Evolutionary conservation across 345 rosid species (phyloP), one percentile per base, ranked within the genome.

Genomic region (Eucalyptus regnans): DNA sequence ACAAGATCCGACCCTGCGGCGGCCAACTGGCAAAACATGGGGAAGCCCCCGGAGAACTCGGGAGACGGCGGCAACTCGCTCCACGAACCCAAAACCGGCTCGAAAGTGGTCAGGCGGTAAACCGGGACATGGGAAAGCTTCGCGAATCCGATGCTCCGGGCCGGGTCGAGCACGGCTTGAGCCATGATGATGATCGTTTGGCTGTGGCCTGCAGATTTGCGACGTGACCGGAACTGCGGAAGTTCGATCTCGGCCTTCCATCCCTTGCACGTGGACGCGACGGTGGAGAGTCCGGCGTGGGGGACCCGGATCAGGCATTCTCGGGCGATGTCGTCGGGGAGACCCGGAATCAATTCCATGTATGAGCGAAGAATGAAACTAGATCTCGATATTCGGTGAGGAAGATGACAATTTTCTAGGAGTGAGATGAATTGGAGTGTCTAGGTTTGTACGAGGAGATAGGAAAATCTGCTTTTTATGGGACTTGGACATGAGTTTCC

Each of bases 341-440:
- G 94, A 83, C 94, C 92, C 0, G 97, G 97, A 41, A 95, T 93
- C 85, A 95, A 89, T 43, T 93, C 97, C 97, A 96, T 94, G 17
- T 14, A 4, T 15, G 76, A 64, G 41, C 8, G 41, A 64, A 64
- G 37, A 15, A 64, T 4, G 76, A 64, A 64, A 41, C 76, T 13
- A 64, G 76, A 64, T 62, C 16, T 15, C 76, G 20, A 64, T 14
- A 13, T n/a, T 64, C 20, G 41, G 76, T n/a, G 37, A n/a, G 17
- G 76, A 64, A 64, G 76, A 15, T 14, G 76, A 25, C 58, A 52
- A 52, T 52, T 52, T 52, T 52, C 37, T 20, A 64, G 41, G 9
- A n/a, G 20, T n/a, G 16, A 15, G 76, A 64, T 14, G 76, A 64
- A 64, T 29, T 62, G 68, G 68, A 62, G 16, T 56, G 62, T 23